Percentiles rank a stretch among this genome's conserved stretches.
Evolutionary conservation across 352 stramenopile genomes (phyloP).

Genomic region (Pythium sp.): DNA sequence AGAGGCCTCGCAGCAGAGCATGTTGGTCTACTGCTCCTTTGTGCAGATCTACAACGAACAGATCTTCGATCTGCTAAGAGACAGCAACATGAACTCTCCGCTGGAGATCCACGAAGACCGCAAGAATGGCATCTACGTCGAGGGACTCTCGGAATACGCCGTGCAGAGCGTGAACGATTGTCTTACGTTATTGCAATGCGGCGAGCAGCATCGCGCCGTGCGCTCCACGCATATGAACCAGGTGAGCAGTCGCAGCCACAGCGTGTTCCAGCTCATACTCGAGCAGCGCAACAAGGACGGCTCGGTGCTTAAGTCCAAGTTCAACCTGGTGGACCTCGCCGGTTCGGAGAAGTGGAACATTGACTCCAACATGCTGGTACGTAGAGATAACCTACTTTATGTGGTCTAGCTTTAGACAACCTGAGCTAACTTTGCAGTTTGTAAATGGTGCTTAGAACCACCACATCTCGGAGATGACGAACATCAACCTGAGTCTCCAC

Average conservation of each 20-base stretch:
- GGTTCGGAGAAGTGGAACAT: constrained; percentile 94
- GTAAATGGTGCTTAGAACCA: constrained; percentile 31
- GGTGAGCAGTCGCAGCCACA: constrained; percentile 88
- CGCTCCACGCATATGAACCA: constrained; percentile 91
- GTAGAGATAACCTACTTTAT: neutral
- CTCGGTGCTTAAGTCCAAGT: constrained; percentile 87
- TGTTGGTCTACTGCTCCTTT: constrained; percentile 78
- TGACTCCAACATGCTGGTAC: constrained; percentile 71
- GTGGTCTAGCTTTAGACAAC: neutral
- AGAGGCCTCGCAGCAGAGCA: constrained; percentile 33
- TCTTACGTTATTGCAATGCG: constrained; percentile 76
- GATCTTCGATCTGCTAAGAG: constrained; percentile 86
- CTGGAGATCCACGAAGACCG: constrained; percentile 86
- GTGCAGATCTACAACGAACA: constrained; percentile 93
- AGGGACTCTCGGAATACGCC: constrained; percentile 90
- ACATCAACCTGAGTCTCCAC: constrained; percentile 93
- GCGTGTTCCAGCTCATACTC: constrained; percentile 86
- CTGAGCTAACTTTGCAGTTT: neutral
- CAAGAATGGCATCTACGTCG: constrained; percentile 88
- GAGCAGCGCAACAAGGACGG: constrained; percentile 71
- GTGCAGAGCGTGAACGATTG: constrained; percentile 85
- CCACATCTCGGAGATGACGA: constrained; percentile 92
- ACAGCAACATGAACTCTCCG: constrained; percentile 67
- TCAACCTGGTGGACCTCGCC: constrained; percentile 94
- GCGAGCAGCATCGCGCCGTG: constrained; percentile 86